Percentiles rank a stretch among this genome's conserved stretches.
Conservation (phyloP, 371 early-diverging fungal species). For the Mucor indicus region DNA sequence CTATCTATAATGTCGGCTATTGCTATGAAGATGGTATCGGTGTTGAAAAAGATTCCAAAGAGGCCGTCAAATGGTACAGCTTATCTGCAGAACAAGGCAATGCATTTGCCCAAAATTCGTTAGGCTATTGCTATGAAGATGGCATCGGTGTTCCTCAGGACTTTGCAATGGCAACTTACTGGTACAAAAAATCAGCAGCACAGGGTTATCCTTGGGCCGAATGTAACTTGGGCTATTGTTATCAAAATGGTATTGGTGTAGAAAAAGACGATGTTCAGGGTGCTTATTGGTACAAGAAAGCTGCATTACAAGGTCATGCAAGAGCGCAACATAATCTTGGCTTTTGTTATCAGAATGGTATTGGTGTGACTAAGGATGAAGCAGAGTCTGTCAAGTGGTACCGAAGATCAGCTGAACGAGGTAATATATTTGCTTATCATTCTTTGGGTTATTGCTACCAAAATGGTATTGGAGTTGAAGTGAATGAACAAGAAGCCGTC, state of each 20-base stretch:
- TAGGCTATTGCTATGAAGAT: conserved; percentile 79
- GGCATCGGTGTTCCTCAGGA: conserved; percentile 65
- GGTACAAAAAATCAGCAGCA: conserved; percentile 70
- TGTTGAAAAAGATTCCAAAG: conserved; percentile 58
- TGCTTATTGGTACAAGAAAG: conserved; percentile 77
- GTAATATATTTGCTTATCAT: conserved; percentile 74
- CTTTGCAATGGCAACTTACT: conserved; percentile 34
- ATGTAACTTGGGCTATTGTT: conserved; percentile 80
- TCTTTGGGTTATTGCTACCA: conserved; percentile 88
- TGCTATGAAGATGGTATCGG: conserved; percentile 84
- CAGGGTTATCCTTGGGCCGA: conserved; percentile 55
- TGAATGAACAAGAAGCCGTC: conserved; percentile 66
- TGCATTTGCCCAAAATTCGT: conserved; percentile 73
- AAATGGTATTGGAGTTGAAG: conserved; percentile 77
- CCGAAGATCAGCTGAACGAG: conserved; percentile 65
- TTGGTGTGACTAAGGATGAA: conserved; percentile 64
- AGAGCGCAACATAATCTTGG: conserved; percentile 85
- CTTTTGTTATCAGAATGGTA: conserved; percentile 79
- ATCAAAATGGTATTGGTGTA: conserved; percentile 82
- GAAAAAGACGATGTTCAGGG: conserved; percentile 57
- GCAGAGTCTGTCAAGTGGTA: conserved; percentile 68
- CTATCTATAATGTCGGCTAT: conserved; percentile 79
- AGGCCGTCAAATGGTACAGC: conserved; percentile 74
- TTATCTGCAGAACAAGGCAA: conserved; percentile 72
- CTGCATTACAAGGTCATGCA: conserved; percentile 76